Evolutionary conservation across 2,329 filamentous ascomycete genomes (phyloP).

Genomic region (Cercospora sojina): DNA sequence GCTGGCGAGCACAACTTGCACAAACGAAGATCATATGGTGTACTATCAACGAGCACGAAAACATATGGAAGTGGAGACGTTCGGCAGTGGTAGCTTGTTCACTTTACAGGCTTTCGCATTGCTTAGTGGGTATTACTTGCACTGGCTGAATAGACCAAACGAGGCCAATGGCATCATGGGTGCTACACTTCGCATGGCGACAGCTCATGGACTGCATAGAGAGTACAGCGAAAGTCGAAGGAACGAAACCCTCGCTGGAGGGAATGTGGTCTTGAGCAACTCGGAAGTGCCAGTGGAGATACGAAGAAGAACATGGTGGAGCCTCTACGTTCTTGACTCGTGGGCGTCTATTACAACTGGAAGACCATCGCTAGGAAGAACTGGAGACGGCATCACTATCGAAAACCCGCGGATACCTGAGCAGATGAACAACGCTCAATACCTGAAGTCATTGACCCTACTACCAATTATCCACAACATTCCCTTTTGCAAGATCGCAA

Average conservation of each 20-base stretch:
- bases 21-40: conserved; percentile 32
- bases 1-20: conserved; percentile 32
- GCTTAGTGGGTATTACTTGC: conserved; percentile 37
- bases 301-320: conserved; percentile 71
- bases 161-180: conserved; percentile 38
- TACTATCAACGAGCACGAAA: conserved; percentile 36
- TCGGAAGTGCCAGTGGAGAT: conserved; percentile 59
- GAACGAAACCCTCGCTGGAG: conserved; percentile 43
- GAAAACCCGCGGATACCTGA: conserved; percentile 54
- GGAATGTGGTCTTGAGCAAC: conserved; percentile 23
- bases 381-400: conserved; percentile 67
- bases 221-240: conserved; percentile 40
- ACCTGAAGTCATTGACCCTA: conserved; percentile 60
- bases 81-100: conserved; percentile 35
- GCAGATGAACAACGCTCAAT: conserved; percentile 39
- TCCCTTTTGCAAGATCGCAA: conserved; percentile 76
- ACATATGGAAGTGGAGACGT: conserved; percentile 34
- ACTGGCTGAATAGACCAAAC: conserved; percentile 38
- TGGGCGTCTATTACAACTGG: conserved; percentile 72
- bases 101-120: conserved; percentile 36
- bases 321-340: conserved; percentile 69
- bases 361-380: conserved; percentile 67
- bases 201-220: conserved; percentile 36
- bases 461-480: conserved; percentile 74
- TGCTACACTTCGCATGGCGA: conserved; percentile 37